These are phyloP conservation scores for Phytophthora rubi DNA, from an alignment of 352 stramenopile species.

Conservation along the genomic window DNA sequence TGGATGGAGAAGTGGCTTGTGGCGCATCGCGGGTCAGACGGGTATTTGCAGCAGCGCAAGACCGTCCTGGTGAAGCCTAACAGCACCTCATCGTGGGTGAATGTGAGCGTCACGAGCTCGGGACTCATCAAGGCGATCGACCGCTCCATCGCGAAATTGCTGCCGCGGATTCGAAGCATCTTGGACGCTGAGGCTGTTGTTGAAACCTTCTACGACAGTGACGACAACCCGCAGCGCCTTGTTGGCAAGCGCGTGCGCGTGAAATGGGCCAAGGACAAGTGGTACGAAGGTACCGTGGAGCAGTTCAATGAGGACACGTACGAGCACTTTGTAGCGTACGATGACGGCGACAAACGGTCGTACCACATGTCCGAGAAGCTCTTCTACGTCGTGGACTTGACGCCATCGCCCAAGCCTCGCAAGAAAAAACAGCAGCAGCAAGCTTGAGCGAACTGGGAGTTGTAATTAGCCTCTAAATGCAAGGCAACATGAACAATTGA, in stretches of 20 bases:
- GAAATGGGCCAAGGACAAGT: slow-evolving; percentile 92
- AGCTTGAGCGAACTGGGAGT: slow-evolving; percentile 19
- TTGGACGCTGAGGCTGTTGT: slow-evolving; percentile 45
- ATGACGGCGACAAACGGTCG: slow-evolving; percentile 87
- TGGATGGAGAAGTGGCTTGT: slow-evolving; percentile 90
- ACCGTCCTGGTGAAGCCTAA: slow-evolving; percentile 88
- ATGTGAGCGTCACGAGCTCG: slow-evolving; percentile 60
- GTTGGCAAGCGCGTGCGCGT: slow-evolving; percentile 86
- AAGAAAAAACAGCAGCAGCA: slow-evolving; percentile 36
- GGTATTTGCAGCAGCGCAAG: slow-evolving; percentile 74
- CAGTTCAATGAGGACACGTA: slow-evolving; percentile 82
- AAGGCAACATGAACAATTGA: slow-evolving; percentile 30
- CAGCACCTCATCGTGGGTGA: slow-evolving; percentile 84
- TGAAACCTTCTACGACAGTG: slow-evolving; percentile 90
- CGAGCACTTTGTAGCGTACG: slow-evolving; percentile 86
- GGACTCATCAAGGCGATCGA: slow-evolving; percentile 71
- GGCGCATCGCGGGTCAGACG: slow-evolving; percentile 65
- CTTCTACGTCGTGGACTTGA: slow-evolving; percentile 77
- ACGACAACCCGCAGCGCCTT: slow-evolving; percentile 86
- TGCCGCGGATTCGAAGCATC: slow-evolving; percentile 63
- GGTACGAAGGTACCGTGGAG: slow-evolving; percentile 84
- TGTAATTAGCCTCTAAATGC: slow-evolving; percentile 34
- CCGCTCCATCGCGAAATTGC: slow-evolving; percentile 59
- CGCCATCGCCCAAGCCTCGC: slow-evolving; percentile 36
- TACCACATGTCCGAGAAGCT: slow-evolving; percentile 92